These are phyloP conservation scores for Ustilago cynodontis DNA, from an alignment of 1,284 basidiomycete species.

Conservation along the genomic window DNA sequence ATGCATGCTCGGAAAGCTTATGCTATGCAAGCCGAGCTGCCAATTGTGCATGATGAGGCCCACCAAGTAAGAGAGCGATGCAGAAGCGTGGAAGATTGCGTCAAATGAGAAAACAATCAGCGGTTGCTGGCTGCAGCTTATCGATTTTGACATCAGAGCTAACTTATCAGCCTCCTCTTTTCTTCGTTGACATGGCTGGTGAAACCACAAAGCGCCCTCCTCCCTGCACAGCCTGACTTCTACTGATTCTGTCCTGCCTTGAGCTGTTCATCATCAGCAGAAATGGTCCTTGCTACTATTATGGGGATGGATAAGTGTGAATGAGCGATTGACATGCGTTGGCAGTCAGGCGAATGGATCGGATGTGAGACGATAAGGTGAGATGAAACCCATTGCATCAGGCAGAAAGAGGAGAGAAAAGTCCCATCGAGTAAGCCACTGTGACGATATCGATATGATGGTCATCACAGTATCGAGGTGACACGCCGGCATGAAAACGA, in stretches of 20 bases:
- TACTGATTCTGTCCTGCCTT: too few relatives aligned
- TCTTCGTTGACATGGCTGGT: not conserved
- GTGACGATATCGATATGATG: not conserved
- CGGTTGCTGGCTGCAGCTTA: not conserved
- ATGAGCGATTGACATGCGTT: too few relatives aligned
- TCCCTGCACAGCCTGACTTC: not conserved
- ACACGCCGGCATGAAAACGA: not conserved
- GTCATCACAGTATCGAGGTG: not conserved
- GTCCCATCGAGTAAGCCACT: not conserved
- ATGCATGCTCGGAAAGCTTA: not conserved
- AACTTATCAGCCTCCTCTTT: not conserved
- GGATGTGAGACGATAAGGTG: not conserved
- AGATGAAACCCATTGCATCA: not conserved
- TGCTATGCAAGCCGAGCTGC: slow-evolving; percentile 32
- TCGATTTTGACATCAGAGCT: slow-evolving; percentile 4
- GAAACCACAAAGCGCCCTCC: not conserved
- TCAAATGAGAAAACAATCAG: not conserved
- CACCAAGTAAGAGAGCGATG: not conserved
- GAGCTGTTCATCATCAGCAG: too few relatives aligned
- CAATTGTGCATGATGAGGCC: slow-evolving; percentile 21
- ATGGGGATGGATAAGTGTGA: too few relatives aligned
- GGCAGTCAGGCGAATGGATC: too few relatives aligned
- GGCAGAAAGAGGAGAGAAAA: not conserved
- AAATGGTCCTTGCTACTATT: too few relatives aligned
- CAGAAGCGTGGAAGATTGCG: not conserved